These are phyloP conservation scores for Coniochaeta sp. DNA, from an alignment of 2,329 filamentous ascomycete species.

Conservation along the genomic window DNA sequence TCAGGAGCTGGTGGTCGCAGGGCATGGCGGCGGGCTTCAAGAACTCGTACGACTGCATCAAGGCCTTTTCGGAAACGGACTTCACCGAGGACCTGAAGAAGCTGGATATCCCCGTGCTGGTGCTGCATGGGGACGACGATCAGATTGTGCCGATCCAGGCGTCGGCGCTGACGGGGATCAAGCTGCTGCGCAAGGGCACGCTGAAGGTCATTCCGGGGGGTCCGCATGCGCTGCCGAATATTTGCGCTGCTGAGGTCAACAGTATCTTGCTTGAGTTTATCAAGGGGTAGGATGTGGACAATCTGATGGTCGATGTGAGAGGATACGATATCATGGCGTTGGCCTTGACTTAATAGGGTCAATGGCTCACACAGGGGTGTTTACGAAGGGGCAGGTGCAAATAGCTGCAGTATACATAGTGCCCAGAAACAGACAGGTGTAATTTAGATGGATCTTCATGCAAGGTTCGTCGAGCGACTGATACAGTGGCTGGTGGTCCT, in stretches of 20 bases:
- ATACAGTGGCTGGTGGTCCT: too few relatives aligned
- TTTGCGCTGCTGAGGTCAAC: conserved; percentile 21
- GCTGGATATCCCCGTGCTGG: conserved; percentile 28
- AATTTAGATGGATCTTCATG: too few relatives aligned
- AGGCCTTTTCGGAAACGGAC: conserved; percentile 32
- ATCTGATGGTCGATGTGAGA: not conserved
- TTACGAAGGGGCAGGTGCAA: too few relatives aligned
- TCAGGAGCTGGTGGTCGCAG: conserved; percentile 30
- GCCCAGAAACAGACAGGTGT: too few relatives aligned
- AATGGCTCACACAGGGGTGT: too few relatives aligned
- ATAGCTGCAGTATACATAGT: too few relatives aligned
- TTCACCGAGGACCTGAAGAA: conserved; percentile 29
- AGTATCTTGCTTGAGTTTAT: conserved; percentile 27
- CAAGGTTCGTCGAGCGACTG: too few relatives aligned
- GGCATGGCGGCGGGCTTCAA: conserved; percentile 30
- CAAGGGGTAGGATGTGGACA: conserved; percentile 2
- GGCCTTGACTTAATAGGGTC: not conserved
- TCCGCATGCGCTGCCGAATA: conserved; percentile 28
- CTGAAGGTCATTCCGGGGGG: conserved; percentile 31
- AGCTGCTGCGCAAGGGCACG: conserved; percentile 25
- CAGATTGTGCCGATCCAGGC: conserved; percentile 27
- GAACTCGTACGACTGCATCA: conserved; percentile 29
- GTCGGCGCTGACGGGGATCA: conserved; percentile 12
- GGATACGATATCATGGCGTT: not conserved
- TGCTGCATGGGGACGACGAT: conserved; percentile 32